Evolutionary conservation across 225 moss, liverwort and hornwort genomes (phyloP).

Genomic region (Bryoerythrophyllum caledonicum): DNA sequence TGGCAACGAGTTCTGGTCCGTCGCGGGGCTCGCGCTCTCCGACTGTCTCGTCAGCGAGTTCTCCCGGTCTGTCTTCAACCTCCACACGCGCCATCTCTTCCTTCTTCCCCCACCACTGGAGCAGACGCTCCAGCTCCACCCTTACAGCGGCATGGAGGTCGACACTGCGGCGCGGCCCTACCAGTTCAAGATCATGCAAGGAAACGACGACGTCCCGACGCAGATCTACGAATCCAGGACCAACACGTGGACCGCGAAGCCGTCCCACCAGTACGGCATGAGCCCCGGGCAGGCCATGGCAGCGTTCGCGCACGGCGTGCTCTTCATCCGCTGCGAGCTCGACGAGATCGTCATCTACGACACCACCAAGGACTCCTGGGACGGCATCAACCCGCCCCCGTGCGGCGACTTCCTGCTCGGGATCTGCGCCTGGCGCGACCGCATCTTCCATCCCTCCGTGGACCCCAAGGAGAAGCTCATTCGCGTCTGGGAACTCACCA

Average conservation of each 20-base stretch:
- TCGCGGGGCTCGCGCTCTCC: background rate
- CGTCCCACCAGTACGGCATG: conserved; percentile 14
- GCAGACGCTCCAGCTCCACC: background rate
- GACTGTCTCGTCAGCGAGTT: background rate
- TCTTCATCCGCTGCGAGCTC: conserved; percentile 16
- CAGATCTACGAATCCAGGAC: conserved; percentile 19
- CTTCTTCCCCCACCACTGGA: background rate
- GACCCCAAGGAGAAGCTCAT: background rate
- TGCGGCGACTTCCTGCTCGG: conserved; percentile 5
- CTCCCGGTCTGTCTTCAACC: conserved; percentile 15
- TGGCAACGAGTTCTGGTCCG: conserved; percentile 19
- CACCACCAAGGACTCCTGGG: conserved; percentile 6
- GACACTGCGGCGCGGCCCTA: conserved; percentile 9
- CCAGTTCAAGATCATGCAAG: conserved; percentile 15
- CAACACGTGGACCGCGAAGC: background rate
- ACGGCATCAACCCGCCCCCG: conserved; percentile 9
- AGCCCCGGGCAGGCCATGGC: conserved; percentile 8
- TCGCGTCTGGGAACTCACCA: background rate
- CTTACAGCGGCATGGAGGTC: conserved; percentile 21
- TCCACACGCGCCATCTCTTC: conserved; percentile 8
- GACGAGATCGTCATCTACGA: conserved; percentile 20
- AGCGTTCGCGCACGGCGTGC: conserved; percentile 2
- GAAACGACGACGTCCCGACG: conserved; percentile 14
- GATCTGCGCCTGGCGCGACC: background rate
- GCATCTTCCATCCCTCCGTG: conserved; percentile 10